These are phyloP conservation scores for Pisolithus thermaeus DNA, from an alignment of 1,284 basidiomycete species.

Conservation along the genomic window DNA sequence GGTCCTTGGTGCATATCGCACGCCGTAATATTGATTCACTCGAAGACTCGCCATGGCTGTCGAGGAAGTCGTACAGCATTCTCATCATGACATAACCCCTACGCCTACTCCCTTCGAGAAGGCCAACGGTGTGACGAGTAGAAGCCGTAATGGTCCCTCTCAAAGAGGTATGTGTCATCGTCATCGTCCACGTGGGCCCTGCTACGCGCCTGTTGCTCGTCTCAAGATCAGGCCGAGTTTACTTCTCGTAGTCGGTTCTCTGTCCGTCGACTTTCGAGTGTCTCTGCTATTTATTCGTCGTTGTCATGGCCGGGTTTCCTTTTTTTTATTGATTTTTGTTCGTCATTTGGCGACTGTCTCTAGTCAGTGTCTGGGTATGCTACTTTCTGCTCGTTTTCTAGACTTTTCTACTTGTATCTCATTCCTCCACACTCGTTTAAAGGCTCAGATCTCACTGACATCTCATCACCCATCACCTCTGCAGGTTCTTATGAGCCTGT, in stretches of 20 bases:
- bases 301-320: constrained; percentile 1
- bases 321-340: not conserved
- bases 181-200: constrained; percentile 12
- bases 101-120: not conserved
- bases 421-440: not conserved
- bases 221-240: not conserved
- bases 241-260: not conserved
- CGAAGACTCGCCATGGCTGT: not conserved
- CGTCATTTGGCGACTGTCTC: not conserved
- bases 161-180: constrained; percentile 15
- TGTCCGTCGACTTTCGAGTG: not conserved
- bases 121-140: not conserved
- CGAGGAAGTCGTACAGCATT: not conserved
- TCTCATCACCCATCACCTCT: not conserved
- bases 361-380: not conserved
- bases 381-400: constrained; percentile 1
- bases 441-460: not conserved
- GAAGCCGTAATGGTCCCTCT: not conserved
- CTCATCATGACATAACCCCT: not conserved
- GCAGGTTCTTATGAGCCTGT: constrained; percentile 6
- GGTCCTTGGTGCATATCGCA: not conserved
- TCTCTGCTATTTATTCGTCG: not conserved
- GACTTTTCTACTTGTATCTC: constrained; percentile 1
- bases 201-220: not conserved
- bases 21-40: not conserved